phyloP scores from a whole-genome alignment of 805 yeast species.

The Huiozyma sinensis region DNA sequence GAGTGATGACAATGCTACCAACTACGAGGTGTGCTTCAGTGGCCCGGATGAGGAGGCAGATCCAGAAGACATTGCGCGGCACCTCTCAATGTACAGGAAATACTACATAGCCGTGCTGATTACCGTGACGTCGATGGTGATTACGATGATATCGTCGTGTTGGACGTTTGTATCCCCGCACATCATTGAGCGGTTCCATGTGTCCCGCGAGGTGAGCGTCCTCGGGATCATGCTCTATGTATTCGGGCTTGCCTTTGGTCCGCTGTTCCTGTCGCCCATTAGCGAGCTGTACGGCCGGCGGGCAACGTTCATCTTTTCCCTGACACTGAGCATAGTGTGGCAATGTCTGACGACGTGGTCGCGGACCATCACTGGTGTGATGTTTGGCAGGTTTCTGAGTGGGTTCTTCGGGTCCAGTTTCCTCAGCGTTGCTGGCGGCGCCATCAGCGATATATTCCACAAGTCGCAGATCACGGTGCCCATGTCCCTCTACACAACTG shows the following conservation, averaged over 20 bases:
- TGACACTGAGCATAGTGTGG: constrained; percentile 51
- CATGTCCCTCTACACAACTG: constrained; percentile 52
- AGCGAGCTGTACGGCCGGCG: constrained; percentile 58
- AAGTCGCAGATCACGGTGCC: constrained; percentile 56
- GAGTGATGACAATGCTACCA: too few relatives aligned
- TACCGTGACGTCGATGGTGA: constrained; percentile 46
- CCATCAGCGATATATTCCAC: constrained; percentile 58
- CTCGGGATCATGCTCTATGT: constrained; percentile 54
- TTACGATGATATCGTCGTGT: constrained; percentile 59
- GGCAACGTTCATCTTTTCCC: constrained; percentile 46
- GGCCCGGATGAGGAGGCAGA: constrained; percentile 8
- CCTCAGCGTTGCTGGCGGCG: constrained; percentile 67
- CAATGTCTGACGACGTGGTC: constrained; percentile 45
- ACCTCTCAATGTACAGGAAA: constrained; percentile 38
- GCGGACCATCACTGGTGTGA: constrained; percentile 49
- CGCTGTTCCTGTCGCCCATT: constrained; percentile 54
- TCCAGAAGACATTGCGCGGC: constrained; percentile 25
- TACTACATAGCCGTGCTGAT: constrained; percentile 46
- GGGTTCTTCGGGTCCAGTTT: constrained; percentile 73
- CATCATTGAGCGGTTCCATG: constrained; percentile 36
- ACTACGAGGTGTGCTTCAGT: constrained; percentile 23
- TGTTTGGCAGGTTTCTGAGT: constrained; percentile 54
- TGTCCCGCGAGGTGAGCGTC: constrained; percentile 45
- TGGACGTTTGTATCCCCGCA: constrained; percentile 53
- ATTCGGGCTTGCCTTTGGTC: constrained; percentile 62